Conservation (phyloP, 1,284 basidiomycete genomes). For the Hymenochaete sp. region DNA sequence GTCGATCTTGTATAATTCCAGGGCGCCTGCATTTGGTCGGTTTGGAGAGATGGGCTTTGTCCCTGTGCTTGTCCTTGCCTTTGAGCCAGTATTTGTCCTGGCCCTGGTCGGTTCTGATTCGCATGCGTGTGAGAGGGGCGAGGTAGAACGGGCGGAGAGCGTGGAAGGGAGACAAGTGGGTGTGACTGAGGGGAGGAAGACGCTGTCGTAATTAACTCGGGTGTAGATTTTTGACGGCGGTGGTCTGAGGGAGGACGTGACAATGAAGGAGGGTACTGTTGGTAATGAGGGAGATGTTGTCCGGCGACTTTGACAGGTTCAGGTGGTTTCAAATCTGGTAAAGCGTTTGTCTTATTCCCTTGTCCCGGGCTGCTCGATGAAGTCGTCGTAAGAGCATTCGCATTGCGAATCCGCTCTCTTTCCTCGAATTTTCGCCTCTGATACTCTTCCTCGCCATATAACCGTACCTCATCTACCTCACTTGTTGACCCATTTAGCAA, state of each 20-base stretch:
- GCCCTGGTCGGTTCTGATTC: not conserved
- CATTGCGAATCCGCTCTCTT: too few relatives aligned
- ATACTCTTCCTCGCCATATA: slow-evolving; percentile 47
- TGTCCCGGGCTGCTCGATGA: slow-evolving; percentile 20
- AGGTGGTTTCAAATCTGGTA: slow-evolving; percentile 21
- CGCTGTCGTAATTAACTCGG: slow-evolving; percentile 21
- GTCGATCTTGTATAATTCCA: slow-evolving; percentile 21
- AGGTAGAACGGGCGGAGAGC: slow-evolving; percentile 10
- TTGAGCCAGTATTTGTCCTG: slow-evolving; percentile 8
- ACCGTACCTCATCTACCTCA: slow-evolving; percentile 53
- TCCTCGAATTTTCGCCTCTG: too few relatives aligned
- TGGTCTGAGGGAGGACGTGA: slow-evolving; percentile 22
- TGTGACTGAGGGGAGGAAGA: slow-evolving; percentile 14
- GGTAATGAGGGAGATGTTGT: too few relatives aligned
- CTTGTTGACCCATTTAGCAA: slow-evolving; percentile 47
- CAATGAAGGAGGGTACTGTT: too few relatives aligned
- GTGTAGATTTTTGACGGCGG: slow-evolving; percentile 17
- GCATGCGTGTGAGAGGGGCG: slow-evolving; percentile 4
- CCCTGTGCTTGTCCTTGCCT: not conserved
- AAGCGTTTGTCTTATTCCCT: slow-evolving; percentile 12
- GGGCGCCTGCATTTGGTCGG: slow-evolving; percentile 13
- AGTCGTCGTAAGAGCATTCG: too few relatives aligned
- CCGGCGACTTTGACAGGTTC: slow-evolving; percentile 22
- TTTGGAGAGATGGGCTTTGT: slow-evolving; percentile 18
- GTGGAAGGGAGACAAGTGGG: slow-evolving; percentile 15